These are phyloP conservation scores for Cubamyces lactineus DNA, from an alignment of 768 basidiomycete species.

Conservation along the genomic window DNA sequence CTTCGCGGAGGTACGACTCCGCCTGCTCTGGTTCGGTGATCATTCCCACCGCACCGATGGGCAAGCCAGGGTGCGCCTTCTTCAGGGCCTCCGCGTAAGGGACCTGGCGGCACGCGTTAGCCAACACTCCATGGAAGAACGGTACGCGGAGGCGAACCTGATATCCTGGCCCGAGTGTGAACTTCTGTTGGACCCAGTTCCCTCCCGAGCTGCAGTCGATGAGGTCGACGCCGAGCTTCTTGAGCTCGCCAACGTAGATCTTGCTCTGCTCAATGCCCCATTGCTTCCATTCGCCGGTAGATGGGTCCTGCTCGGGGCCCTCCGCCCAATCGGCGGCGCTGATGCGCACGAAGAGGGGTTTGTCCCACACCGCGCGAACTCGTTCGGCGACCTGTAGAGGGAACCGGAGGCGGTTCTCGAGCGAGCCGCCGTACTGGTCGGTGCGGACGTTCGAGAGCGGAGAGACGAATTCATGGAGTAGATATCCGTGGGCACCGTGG, in stretches of 20 bases:
- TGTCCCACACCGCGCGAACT: constrained; percentile 62
- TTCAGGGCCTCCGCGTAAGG: constrained; percentile 71
- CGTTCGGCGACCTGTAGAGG: constrained; percentile 58
- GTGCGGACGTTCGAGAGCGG: constrained; percentile 74
- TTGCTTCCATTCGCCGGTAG: constrained; percentile 56
- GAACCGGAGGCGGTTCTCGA: constrained; percentile 75
- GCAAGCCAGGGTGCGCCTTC: constrained; percentile 55
- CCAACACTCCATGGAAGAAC: background rate
- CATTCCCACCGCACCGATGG: constrained; percentile 69
- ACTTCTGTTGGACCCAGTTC: constrained; percentile 63
- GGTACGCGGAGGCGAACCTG: constrained; percentile 48
- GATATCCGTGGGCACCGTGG: constrained; percentile 74
- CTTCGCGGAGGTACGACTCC: constrained; percentile 62
- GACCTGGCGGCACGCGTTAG: constrained; percentile 43
- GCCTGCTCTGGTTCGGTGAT: constrained; percentile 66
- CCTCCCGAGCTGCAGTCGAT: constrained; percentile 68
- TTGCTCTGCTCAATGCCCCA: constrained; percentile 84
- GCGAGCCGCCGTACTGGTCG: constrained; percentile 72
- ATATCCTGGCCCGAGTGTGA: constrained; percentile 58
- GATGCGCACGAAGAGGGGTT: constrained; percentile 71
- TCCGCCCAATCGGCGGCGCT: constrained; percentile 59
- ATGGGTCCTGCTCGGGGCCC: constrained; percentile 52
- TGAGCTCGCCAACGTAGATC: constrained; percentile 55
- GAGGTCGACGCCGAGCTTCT: constrained; percentile 71
- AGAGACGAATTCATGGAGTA: constrained; percentile 69